Base-by-base conservation (phyloP, 1,284 basidiomycete species). In the Violaceomyces palustris region DNA sequence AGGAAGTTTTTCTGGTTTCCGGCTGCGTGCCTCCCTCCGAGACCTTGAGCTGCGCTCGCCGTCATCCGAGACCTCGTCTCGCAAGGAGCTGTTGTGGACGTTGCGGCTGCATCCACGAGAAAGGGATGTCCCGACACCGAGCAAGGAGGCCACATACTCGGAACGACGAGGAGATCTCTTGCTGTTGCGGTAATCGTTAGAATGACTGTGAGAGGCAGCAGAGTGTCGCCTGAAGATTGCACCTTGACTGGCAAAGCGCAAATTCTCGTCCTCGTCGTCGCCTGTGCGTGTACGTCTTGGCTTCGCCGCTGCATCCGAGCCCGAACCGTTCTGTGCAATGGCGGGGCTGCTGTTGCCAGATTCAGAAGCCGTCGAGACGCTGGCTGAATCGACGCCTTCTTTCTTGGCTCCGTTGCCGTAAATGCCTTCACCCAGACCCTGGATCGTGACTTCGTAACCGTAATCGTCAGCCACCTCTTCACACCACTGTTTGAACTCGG, bases 401-500 rank as follows among this genome's bases (percentile, higher is more conserved):
- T n/a, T n/a, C n/a, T n/a, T n/a, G n/a, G n/a, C n/a, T n/a, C n/a
- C n/a, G n/a, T n/a, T n/a, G n/a, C n/a, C 26, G 28, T 59, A 48
- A 37, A 59, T 59, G 29, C 56, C 56, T 14, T 45, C 28, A 6
- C 51, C 56, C 6, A 59, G 27, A 15, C 56, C 56, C 30, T 46
- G 30, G 28, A 59, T 41, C 6, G 30, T 38, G 3, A 85, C 79
- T 1, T 77, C 75, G 56, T 88, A 91, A 5, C 86, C 87, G 84
- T 86, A 91, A 50, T 82, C 79, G 8, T 74, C 73, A 1, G 86
- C 87, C 3, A 78, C 78, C 1, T 69, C 72, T 19, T 75, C 63
- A 70, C 85, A 89, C 85, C 87, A 94, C 8, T 67, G 61, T 23
- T 75, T 69, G 72, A 92, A 94, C 70, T 94, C 91, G 3, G 81